Evolutionary conservation across 2,329 filamentous ascomycete species (phyloP).

Genomic region (Diaporthe batatas): DNA sequence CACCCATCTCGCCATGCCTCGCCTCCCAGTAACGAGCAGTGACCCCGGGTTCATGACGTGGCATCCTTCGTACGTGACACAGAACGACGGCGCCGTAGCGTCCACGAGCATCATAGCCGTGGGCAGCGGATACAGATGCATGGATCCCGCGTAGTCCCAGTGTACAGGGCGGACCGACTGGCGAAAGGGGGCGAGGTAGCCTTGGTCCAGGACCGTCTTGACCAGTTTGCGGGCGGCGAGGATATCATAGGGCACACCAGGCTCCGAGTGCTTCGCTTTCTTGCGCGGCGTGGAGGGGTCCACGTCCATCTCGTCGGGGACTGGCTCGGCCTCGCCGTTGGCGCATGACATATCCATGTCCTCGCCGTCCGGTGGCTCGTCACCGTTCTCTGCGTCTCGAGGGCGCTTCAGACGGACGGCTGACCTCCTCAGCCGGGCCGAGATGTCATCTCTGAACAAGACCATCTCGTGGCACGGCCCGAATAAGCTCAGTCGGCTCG

Average conservation of each 20-base stretch:
- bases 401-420: conserved; percentile 76
- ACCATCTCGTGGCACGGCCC: conserved; percentile 90
- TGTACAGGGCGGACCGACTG: conserved; percentile 83
- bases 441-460: conserved; percentile 88
- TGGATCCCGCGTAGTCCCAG: conserved; percentile 84
- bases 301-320: conserved; percentile 56
- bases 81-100: conserved; percentile 83
- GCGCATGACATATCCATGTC: conserved; percentile 53
- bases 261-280: conserved; percentile 32
- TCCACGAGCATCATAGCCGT: conserved; percentile 88
- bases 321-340: conserved; percentile 44
- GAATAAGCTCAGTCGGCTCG: conserved; percentile 84
- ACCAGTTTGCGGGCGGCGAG: conserved; percentile 81
- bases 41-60: conserved; percentile 94
- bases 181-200: conserved; percentile 88
- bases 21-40: conserved; percentile 77
- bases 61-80: conserved; percentile 93
- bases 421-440: conserved; percentile 80
- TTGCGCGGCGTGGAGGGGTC: conserved; percentile 50
- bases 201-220: conserved; percentile 92
- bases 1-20: conserved; percentile 82
- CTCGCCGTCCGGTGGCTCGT: conserved; percentile 42
- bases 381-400: conserved; percentile 48
- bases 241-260: conserved; percentile 61
- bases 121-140: conserved; percentile 90